A percentile compares a stretch with the other conserved stretches of the same genome.
phyloP scores from a whole-genome alignment of 2,329 filamentous ascomycete genomes.

The Microcyclosporella mali region DNA sequence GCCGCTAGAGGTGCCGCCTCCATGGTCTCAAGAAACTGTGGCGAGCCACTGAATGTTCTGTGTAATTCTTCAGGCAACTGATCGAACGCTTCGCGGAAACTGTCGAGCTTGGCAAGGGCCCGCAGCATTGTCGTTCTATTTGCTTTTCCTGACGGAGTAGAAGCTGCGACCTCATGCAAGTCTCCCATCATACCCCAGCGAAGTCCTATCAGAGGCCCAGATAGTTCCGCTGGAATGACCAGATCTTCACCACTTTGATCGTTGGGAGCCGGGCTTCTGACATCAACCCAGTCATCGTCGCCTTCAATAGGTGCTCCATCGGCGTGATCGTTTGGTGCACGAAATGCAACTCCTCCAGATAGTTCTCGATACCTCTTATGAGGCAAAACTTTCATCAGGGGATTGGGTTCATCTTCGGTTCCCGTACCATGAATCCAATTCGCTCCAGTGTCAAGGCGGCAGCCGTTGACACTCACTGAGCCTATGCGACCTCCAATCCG shows the following conservation, averaged over 20 bases:
- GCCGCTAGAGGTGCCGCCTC: constrained; percentile 22
- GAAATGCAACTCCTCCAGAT: constrained; percentile 15
- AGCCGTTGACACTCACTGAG: constrained; percentile 18
- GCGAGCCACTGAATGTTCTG: constrained; percentile 11
- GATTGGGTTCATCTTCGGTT: constrained; percentile 19
- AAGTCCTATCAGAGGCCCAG: constrained; percentile 11
- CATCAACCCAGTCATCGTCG: constrained; percentile 11
- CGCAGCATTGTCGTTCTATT: constrained; percentile 16
- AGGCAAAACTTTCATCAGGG: constrained; percentile 20
- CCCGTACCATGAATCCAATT: constrained; percentile 27
- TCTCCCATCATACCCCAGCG: constrained; percentile 18
- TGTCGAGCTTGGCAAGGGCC: constrained; percentile 9
- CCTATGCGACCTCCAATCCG: constrained; percentile 23
- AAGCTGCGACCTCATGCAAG: constrained; percentile 14
- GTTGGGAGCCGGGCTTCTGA: not conserved
- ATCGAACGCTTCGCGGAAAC: constrained; percentile 11
- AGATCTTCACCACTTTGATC: constrained; percentile 3
- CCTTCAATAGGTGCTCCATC: not conserved
- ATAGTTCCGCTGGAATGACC: constrained; percentile 13
- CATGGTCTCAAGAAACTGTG: constrained; percentile 22
- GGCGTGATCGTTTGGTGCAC: constrained; percentile 1
- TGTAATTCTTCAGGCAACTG: constrained; percentile 15
- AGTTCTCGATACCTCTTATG: constrained; percentile 16
- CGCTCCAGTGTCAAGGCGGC: constrained; percentile 21
- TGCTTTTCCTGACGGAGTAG: constrained; percentile 8